Percentiles rank a stretch among this genome's conserved stretches.
phyloP scores from a whole-genome alignment of 345 rosid species.

The Eucalyptus marginata region DNA sequence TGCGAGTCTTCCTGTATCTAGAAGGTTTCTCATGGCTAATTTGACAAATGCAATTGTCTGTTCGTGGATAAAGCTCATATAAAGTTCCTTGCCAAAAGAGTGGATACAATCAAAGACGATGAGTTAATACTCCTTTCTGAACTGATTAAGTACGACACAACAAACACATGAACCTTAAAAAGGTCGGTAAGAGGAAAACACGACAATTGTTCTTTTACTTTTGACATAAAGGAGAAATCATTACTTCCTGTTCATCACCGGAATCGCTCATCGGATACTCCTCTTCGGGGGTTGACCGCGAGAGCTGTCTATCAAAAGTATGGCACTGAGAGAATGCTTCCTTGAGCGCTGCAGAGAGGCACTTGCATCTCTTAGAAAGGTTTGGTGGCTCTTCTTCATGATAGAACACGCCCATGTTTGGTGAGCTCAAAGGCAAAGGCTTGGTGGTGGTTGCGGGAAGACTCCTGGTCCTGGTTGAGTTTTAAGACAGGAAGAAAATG shows the following conservation, averaged over 20 bases:
- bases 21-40: neutral
- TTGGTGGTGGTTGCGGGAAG: neutral
- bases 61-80: neutral
- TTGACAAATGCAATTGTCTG: neutral
- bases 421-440: neutral
- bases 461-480: neutral
- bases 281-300: constrained; percentile 17
- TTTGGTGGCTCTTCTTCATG: constrained; percentile 25
- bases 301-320: constrained; percentile 13
- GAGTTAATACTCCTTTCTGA: neutral
- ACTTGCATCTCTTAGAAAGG: constrained; percentile 30
- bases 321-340: constrained; percentile 45
- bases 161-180: neutral
- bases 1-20: neutral
- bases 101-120: neutral
- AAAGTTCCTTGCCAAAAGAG: neutral
- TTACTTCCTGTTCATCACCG: constrained; percentile 40
- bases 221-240: neutral
- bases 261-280: constrained; percentile 15
- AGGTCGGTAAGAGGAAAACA: neutral
- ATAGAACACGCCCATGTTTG: constrained; percentile 41
- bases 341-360: constrained; percentile 29
- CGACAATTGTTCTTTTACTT: neutral
- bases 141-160: neutral
- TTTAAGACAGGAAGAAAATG: neutral